phyloP scores from a whole-genome alignment of 352 stramenopile genomes.

The Phytopythium litorale region DNA sequence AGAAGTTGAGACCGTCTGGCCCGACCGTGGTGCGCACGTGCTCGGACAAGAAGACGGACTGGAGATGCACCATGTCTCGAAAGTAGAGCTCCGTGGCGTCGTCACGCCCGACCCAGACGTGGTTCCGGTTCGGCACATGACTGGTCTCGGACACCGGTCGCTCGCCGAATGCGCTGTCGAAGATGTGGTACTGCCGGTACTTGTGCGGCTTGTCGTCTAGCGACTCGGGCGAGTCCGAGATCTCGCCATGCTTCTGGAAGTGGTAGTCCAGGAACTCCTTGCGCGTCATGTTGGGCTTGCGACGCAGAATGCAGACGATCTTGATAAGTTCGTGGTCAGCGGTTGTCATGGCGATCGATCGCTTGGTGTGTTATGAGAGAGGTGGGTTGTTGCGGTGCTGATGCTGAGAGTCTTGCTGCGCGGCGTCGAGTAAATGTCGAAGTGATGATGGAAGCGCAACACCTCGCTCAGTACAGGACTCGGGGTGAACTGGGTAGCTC shows the following conservation, averaged over 20 bases:
- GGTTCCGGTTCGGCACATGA: constrained; percentile 6
- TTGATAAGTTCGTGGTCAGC: constrained; percentile 14
- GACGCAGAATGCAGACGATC: constrained; percentile 7
- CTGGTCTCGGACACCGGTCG: background rate
- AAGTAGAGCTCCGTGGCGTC: constrained; percentile 13
- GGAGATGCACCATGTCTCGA: constrained; percentile 3
- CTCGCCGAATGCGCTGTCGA: constrained; percentile 10
- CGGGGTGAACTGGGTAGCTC: too few species aligned
- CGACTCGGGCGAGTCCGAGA: constrained; percentile 6
- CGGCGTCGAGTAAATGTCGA: too few species aligned
- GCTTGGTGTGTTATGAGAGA: background rate
- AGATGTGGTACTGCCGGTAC: constrained; percentile 16
- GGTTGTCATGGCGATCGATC: background rate
- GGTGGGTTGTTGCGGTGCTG: background rate
- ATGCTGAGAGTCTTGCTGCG: background rate
- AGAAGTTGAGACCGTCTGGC: constrained; percentile 11
- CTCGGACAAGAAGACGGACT: constrained; percentile 5
- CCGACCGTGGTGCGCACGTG: constrained; percentile 7
- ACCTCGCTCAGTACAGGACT: too few species aligned
- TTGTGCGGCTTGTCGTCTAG: constrained; percentile 8
- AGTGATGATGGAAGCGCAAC: too few species aligned
- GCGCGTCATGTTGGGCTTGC: constrained; percentile 15
- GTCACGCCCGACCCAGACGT: constrained; percentile 12
- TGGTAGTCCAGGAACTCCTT: constrained; percentile 15
- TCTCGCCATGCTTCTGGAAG: constrained; percentile 9